Base-by-base conservation (phyloP, 495 filamentous ascomycete genomes). In the Cercophora newfieldiana region DNA sequence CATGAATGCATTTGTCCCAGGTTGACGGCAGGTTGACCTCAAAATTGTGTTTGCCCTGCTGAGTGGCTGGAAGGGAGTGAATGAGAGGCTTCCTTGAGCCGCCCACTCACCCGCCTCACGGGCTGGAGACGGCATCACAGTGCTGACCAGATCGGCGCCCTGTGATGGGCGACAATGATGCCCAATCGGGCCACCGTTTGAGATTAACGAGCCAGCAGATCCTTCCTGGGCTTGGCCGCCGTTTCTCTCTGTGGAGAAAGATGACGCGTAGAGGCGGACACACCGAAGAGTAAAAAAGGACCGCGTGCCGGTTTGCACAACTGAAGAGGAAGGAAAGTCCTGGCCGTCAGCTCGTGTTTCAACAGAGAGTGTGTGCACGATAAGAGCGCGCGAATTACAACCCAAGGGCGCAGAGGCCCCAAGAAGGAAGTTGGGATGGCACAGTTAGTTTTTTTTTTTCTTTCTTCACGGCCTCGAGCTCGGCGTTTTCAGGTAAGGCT, bases 1-100 rank as follows among this genome's bases (percentile, higher is more conserved):
- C 60, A 56, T 37, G 56, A 57, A 72, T 74, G 72, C 69, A 69
- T 64, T 56, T 28, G 59, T 62, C 22, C 61, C 58, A 66, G 61
- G 50, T 30, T 26, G 61, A 37, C 16, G 65, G 58, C n/a, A 48
- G 48, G 47, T 19, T 30, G 37, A 33, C 50, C 28, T 12, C 22
- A 28, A 62, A 19, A 14, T 18, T 37, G 61, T 31, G 61, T 19
- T 19, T 48, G 7, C 58, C 53, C 19, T 64, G 60, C 44, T 63
- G 54, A 71, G 56, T 69, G 69, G 69, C 48, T 60, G 44, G 60
- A 28, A 53, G 57, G 60, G 57, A 66, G 55, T 54, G 65, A 71
- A 74, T 68, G 53, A 63, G 61, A 69, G 53, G 44, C 61, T 37
- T 66, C 51, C 65, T 56, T 68, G 51, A 73, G 65, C 65, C 65